Conservation (phyloP, 2,329 filamentous ascomycete genomes). For the Ophiobolus disseminans region DNA sequence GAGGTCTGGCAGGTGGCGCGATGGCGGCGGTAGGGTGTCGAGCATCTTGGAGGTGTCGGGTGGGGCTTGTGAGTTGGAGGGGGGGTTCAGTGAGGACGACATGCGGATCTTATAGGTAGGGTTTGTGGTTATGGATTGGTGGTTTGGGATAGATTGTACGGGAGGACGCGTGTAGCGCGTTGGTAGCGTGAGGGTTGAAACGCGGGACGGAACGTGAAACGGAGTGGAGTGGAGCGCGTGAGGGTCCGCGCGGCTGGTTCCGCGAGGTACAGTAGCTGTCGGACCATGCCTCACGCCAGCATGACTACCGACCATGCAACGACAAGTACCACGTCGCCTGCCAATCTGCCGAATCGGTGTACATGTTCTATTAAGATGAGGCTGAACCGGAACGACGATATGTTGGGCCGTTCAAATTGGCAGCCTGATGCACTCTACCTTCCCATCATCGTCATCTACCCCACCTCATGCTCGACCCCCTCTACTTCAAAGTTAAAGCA, state of each 20-base stretch:
- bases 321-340: background rate
- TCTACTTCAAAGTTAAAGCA: too few species aligned
- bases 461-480: too few species aligned
- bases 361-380: too few species aligned
- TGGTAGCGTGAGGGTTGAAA: background rate
- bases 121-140: background rate
- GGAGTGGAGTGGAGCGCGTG: background rate
- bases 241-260: background rate
- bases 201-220: background rate
- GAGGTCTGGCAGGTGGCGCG: conserved; percentile 49
- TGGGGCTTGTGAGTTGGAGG: background rate
- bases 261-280: background rate
- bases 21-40: conserved; percentile 39
- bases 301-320: background rate
- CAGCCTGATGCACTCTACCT: too few species aligned
- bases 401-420: too few species aligned
- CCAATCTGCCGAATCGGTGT: background rate
- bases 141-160: background rate
- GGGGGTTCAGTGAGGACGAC: background rate
- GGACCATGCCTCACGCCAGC: too few species aligned
- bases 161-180: background rate
- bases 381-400: too few species aligned
- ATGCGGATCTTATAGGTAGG: conserved; percentile 6
- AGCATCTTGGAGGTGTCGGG: conserved; percentile 17
- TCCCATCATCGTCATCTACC: too few species aligned